phyloP scores from a whole-genome alignment of 148 eudicot genomes.

The Rhododendron simsii region DNA sequence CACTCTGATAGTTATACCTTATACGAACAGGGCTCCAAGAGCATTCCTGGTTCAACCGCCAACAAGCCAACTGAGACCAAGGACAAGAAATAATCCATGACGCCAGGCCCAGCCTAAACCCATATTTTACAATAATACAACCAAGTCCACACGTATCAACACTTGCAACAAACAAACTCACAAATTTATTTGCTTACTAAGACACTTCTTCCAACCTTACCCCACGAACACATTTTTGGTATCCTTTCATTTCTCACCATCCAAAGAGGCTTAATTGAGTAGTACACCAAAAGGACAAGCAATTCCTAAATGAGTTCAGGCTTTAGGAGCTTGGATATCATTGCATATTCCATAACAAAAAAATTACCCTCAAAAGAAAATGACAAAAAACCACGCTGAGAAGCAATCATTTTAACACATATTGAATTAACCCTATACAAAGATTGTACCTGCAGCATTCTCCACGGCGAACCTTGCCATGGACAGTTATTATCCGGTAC shows the following conservation, averaged over 20 bases:
- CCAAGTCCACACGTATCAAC: neutral
- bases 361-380: neutral
- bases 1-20: neutral
- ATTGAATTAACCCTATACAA: neutral
- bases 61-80: neutral
- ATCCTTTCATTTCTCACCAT: neutral
- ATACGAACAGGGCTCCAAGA: neutral
- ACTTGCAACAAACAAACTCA: neutral
- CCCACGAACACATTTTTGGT: neutral
- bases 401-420: neutral
- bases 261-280: neutral
- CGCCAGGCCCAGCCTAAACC: neutral
- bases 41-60: neutral
- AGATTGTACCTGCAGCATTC: constrained; percentile 64
- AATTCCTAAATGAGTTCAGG: neutral
- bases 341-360: neutral
- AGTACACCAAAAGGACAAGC: neutral
- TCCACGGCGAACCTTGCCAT: constrained; percentile 62
- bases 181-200: neutral
- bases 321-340: neutral
- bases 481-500: constrained; percentile 23
- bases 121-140: too few species aligned
- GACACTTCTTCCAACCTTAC: neutral
- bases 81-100: neutral
- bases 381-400: neutral